These are phyloP conservation scores for Blastobotrys aristatus DNA, from an alignment of 1,139 yeast genomes.

Conservation along the genomic window DNA sequence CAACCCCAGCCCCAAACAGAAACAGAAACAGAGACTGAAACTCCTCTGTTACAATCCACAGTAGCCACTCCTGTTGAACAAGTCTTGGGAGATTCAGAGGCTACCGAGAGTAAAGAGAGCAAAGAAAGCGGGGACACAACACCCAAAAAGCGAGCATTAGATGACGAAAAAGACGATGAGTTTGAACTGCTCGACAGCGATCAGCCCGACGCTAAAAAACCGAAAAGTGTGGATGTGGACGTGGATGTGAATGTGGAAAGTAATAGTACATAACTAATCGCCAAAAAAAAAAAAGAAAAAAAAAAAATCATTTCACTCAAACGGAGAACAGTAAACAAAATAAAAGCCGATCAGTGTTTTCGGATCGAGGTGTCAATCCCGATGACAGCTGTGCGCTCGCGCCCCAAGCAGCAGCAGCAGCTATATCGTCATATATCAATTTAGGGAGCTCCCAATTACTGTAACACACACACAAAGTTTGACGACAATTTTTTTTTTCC, in stretches of 20 bases:
- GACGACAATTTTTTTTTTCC: background rate
- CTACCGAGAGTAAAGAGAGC: background rate
- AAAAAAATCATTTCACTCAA: too few species aligned
- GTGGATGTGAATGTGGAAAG: too few species aligned
- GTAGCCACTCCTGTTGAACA: background rate
- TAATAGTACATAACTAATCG: too few species aligned
- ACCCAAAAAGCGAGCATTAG: constrained; percentile 4
- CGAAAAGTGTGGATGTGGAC: background rate
- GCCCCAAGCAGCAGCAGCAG: too few species aligned
- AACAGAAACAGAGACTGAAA: background rate
- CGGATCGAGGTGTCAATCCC: too few species aligned
- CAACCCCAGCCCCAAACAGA: background rate
- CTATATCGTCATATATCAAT: too few species aligned
- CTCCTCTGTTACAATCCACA: background rate
- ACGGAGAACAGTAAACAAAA: too few species aligned
- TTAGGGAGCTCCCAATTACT: too few species aligned
- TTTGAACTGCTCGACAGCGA: background rate
- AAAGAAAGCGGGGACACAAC: background rate
- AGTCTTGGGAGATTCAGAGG: background rate
- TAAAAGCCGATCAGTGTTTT: too few species aligned
- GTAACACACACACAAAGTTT: too few species aligned
- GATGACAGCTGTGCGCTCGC: too few species aligned
- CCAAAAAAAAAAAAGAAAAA: too few species aligned
- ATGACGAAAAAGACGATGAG: background rate
- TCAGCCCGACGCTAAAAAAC: background rate